Percentiles rank a stretch among this genome's conserved stretches.
Evolutionary conservation across 176 grass and related monocot genomes (phyloP).

Genomic region (Rhynchospora pubera): DNA sequence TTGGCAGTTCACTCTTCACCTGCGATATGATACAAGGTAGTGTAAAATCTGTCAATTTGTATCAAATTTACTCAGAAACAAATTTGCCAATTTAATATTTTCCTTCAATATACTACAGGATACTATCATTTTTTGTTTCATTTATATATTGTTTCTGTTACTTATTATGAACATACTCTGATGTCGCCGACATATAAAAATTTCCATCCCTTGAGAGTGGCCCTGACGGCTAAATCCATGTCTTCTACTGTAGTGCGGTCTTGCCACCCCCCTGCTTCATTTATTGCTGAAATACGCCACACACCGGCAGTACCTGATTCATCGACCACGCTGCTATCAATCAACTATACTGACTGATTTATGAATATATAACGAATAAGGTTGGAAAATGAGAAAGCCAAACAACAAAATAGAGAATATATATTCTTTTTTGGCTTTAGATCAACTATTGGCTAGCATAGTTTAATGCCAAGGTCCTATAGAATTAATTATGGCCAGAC

Average conservation of each 20-base stretch:
- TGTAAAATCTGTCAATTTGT: neutral
- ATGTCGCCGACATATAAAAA: slow-evolving; percentile 62
- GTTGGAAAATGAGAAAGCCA: neutral
- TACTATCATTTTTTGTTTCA: neutral
- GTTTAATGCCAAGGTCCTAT: neutral
- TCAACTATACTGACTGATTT: neutral
- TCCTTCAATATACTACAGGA: neutral
- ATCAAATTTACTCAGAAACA: neutral
- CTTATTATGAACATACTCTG: slow-evolving; percentile 28
- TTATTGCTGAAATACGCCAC: slow-evolving; percentile 45
- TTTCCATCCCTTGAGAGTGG: slow-evolving; percentile 63
- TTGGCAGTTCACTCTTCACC: slow-evolving; percentile 73
- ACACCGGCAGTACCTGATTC: slow-evolving; percentile 60
- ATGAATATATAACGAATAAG: neutral
- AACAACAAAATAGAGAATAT: neutral
- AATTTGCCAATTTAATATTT: neutral
- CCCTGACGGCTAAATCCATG: slow-evolving; percentile 70
- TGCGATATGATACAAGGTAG: neutral
- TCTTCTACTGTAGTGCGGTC: slow-evolving; percentile 73
- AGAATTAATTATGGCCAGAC: neutral
- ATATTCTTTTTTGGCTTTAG: neutral
- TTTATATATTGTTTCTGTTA: neutral
- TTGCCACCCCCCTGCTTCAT: slow-evolving; percentile 67
- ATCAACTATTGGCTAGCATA: neutral
- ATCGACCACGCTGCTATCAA: neutral